phyloP scores from a whole-genome alignment of 768 basidiomycete species.

The Phaeotremella fagi region DNA sequence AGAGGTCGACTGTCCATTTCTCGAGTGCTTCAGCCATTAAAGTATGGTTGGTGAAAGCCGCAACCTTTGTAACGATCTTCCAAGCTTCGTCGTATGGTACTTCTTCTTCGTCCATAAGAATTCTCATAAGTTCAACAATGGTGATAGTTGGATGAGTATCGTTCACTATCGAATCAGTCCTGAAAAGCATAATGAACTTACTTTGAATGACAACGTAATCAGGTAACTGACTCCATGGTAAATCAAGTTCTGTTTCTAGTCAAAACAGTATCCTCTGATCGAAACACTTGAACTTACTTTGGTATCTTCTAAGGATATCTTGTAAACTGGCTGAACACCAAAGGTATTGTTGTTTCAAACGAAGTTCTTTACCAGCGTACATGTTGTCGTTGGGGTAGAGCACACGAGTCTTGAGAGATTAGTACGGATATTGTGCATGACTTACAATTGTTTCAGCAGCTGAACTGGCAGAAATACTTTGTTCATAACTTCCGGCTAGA shows the following conservation, averaged over 20 bases:
- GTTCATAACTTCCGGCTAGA: slow-evolving; percentile 85
- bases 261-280: background rate
- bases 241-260: slow-evolving; percentile 56
- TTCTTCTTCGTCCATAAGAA: slow-evolving; percentile 82
- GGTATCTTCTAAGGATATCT: slow-evolving; percentile 86
- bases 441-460: slow-evolving; percentile 74
- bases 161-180: slow-evolving; percentile 26
- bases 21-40: slow-evolving; percentile 67
- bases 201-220: slow-evolving; percentile 82
- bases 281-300: slow-evolving; percentile 55
- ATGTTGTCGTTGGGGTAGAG: slow-evolving; percentile 92
- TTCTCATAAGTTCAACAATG: slow-evolving; percentile 89
- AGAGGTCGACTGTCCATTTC: slow-evolving; percentile 86
- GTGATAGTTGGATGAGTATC: slow-evolving; percentile 93
- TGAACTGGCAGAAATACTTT: slow-evolving; percentile 78
- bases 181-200: slow-evolving; percentile 1
- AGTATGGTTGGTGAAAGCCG: slow-evolving; percentile 62
- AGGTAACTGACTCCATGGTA: slow-evolving; percentile 72
- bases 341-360: slow-evolving; percentile 95
- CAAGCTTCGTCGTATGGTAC: slow-evolving; percentile 77
- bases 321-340: slow-evolving; percentile 21
- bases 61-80: slow-evolving; percentile 80
- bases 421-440: background rate
- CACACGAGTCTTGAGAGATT: slow-evolving; percentile 60
- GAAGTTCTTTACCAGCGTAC: slow-evolving; percentile 52